Evolutionary conservation across 106 monocot genomes (phyloP).

Genomic region (Dioscorea alata): DNA sequence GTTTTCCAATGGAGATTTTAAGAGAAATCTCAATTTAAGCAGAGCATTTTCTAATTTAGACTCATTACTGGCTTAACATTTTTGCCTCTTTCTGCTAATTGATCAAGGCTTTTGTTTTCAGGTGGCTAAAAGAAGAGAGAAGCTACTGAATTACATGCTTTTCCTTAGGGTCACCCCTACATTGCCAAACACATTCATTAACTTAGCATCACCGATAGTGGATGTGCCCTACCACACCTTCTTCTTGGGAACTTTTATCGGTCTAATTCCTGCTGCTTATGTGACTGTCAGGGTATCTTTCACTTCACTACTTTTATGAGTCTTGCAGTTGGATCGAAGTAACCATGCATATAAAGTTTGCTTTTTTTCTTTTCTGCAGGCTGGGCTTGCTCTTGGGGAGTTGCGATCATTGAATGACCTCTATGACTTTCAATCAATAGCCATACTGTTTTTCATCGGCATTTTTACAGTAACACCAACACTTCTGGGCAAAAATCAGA

Average conservation of each 20-base stretch:
- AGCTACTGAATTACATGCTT: constrained; percentile 92
- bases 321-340: too few species aligned
- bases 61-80: too few species aligned
- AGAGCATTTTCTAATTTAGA: too few species aligned
- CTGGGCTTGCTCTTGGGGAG: constrained; percentile 91
- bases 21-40: too few species aligned
- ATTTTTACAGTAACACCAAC: constrained; percentile 83
- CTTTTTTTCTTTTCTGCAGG: constrained; percentile 29
- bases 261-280: constrained; percentile 88
- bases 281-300: constrained; percentile 82
- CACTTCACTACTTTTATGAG: too few species aligned
- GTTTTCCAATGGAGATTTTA: too few species aligned
- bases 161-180: constrained; percentile 97
- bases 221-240: constrained; percentile 83
- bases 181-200: constrained; percentile 96
- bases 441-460: constrained; percentile 89
- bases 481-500: constrained; percentile 52
- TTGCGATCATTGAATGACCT: constrained; percentile 78
- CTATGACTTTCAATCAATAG: constrained; percentile 81
- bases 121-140: constrained; percentile 84
- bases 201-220: constrained; percentile 91
- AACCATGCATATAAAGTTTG: too few species aligned
- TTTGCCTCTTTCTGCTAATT: too few species aligned
- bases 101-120: constrained; percentile 18
- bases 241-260: constrained; percentile 69